These are phyloP conservation scores for Cercospora zeae-maydis DNA, from an alignment of 2,329 filamentous ascomycete genomes.

Conservation along the genomic window DNA sequence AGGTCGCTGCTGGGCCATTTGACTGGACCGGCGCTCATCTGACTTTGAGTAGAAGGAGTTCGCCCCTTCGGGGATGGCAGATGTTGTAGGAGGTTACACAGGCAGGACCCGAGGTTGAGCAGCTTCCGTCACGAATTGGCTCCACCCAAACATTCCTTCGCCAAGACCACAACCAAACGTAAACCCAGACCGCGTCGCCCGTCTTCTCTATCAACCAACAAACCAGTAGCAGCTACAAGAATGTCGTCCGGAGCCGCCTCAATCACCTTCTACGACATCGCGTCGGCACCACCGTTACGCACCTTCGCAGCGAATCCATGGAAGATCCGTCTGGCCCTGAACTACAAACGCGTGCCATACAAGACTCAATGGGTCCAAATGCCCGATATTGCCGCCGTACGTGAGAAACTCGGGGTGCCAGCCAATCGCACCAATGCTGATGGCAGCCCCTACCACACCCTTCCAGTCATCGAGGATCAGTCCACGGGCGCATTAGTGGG, in stretches of 20 bases:
- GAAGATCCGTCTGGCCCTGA: conserved; percentile 51
- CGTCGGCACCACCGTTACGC: conserved; percentile 38
- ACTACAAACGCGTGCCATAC: conserved; percentile 49
- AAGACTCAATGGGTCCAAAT: conserved; percentile 53
- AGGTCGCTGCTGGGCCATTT: too few relatives aligned
- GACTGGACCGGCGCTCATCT: too few relatives aligned
- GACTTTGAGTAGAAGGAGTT: too few relatives aligned
- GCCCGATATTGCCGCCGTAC: conserved; percentile 51
- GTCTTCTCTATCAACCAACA: not conserved
- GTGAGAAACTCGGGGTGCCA: conserved; percentile 46
- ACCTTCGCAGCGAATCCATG: conserved; percentile 51
- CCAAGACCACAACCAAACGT: not conserved
- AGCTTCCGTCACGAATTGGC: not conserved
- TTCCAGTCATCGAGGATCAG: conserved; percentile 55
- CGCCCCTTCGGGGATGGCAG: not conserved
- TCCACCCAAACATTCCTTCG: not conserved
- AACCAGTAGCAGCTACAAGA: conserved; percentile 18
- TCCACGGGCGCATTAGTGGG: conserved; percentile 46
- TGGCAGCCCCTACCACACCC: conserved; percentile 57
- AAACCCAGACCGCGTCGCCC: not conserved
- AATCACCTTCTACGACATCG: conserved; percentile 50
- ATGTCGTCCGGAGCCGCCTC: conserved; percentile 22
- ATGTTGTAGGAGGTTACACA: not conserved
- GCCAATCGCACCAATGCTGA: conserved; percentile 55
- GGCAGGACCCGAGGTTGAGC: not conserved